Evolutionary conservation across 2,329 filamentous ascomycete species (phyloP).

Genomic region (Nothopassalora personata): DNA sequence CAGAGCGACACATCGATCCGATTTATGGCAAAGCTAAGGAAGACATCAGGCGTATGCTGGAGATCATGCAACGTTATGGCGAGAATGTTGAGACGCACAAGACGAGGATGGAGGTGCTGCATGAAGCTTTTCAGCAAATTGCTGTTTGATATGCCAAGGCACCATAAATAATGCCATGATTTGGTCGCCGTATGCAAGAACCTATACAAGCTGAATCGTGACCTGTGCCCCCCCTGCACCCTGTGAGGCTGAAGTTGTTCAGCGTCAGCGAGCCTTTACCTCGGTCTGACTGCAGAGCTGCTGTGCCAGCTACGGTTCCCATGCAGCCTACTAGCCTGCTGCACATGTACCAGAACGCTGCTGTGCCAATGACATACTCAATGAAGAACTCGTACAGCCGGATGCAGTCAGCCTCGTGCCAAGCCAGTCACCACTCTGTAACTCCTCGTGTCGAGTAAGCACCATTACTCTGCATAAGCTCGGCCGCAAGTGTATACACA

Average conservation of each 20-base stretch:
- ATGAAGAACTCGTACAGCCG: too few species aligned
- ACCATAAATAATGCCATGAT: too few species aligned
- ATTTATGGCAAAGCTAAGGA: slow-evolving; percentile 37
- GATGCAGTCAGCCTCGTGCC: too few species aligned
- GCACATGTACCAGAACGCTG: too few species aligned
- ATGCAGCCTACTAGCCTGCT: not conserved
- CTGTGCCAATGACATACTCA: too few species aligned
- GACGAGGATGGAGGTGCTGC: slow-evolving; percentile 43
- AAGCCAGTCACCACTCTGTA: too few species aligned
- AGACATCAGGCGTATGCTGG: slow-evolving; percentile 41
- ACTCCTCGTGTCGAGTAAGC: too few species aligned
- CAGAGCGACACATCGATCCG: slow-evolving; percentile 22
- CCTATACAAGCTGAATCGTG: not conserved
- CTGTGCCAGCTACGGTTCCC: not conserved
- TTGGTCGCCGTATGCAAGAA: not conserved
- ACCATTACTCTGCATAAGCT: not conserved
- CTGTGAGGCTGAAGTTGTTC: not conserved
- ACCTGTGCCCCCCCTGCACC: too few species aligned
- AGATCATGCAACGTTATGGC: slow-evolving; percentile 42
- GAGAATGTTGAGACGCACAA: slow-evolving; percentile 45
- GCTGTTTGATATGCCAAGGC: slow-evolving; percentile 15
- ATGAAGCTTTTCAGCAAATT: slow-evolving; percentile 38
- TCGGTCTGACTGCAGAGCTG: not conserved
- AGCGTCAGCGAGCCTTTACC: not conserved
- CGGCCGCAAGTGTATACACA: not conserved